Base-by-base conservation (phyloP, 2,329 filamentous ascomycete genomes). In the Colletotrichum plurivorum region DNA sequence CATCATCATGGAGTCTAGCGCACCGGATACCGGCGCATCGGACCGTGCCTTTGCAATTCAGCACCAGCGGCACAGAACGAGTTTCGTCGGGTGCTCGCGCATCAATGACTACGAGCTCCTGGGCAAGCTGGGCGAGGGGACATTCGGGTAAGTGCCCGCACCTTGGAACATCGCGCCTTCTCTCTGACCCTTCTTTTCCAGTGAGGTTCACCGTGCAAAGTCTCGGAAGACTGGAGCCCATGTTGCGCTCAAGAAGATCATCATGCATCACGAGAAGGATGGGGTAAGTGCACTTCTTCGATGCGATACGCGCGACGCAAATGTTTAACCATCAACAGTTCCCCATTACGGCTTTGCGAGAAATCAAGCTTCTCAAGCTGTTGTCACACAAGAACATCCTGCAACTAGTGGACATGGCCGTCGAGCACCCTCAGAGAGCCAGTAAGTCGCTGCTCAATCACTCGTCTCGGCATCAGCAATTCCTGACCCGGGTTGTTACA, bases 201-300 rank as follows among this genome's bases (percentile, higher is more conserved):
- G 92, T 73, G 94, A 98, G 83, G 96, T 98, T 46, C 94, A 97
- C 80, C 96, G 95, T 77, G 96, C 94, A 70, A 89, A 89, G 71
- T 94, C 93, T 31, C 91, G 89, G 75, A 92, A 88, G 76, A 93
- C 90, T 1, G 92, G 93, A 62, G 87, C 89, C 25, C 81, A 95
- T 53, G 93, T 97, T 70, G 96, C 96, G 4, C 82, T 99, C 76
- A 99, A 99, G 85, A 98, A 98, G 87, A 99, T 99, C 73, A 90
- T 99, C 73, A 98, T 98, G 93, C 96, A 98, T 80, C 97, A 98
- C 80, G 96, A 99, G 84, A 98, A 98, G 80, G 96, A 99, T 81
- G 96, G 96, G 57, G 91, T 93, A 82, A 75, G 90, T 82, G 16
- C 90, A 82, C 18, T 51, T 22, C 20, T 22, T 22, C n/a, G 31